Evolutionary conservation across 2,329 filamentous ascomycete genomes (phyloP).

Genomic region (Tolypocladium pustulatum): DNA sequence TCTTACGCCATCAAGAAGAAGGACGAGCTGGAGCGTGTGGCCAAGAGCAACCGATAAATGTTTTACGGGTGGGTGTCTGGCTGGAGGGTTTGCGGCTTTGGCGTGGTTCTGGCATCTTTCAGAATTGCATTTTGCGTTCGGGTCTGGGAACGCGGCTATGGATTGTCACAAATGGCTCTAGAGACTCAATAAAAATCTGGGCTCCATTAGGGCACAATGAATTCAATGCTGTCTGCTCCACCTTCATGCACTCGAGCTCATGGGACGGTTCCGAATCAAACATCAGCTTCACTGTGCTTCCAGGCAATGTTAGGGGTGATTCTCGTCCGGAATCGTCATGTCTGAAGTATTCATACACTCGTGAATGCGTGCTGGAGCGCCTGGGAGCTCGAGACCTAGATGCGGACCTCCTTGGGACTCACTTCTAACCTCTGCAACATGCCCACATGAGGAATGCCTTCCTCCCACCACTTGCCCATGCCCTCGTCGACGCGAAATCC

Average conservation of each 20-base stretch:
- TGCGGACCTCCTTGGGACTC: constrained; percentile 12
- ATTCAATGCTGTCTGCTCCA: constrained; percentile 6
- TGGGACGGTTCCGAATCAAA: background rate
- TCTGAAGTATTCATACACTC: background rate
- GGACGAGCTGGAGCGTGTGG: constrained; percentile 99
- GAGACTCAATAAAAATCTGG: constrained; percentile 32
- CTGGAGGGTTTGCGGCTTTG: constrained; percentile 28
- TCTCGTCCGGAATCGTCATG: background rate
- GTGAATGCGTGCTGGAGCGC: background rate
- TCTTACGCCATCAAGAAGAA: constrained; percentile 99
- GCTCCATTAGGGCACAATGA: constrained; percentile 28
- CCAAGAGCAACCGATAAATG: constrained; percentile 99
- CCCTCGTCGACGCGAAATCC: constrained; percentile 65
- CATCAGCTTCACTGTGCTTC: background rate
- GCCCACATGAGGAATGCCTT: constrained; percentile 74
- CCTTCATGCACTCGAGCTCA: background rate
- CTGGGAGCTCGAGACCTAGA: constrained; percentile 5
- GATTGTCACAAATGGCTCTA: constrained; percentile 31
- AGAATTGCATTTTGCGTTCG: constrained; percentile 37
- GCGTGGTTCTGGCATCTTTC: constrained; percentile 35
- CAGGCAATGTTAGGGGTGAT: background rate
- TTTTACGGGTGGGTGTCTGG: constrained; percentile 19
- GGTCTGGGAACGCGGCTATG: constrained; percentile 34
- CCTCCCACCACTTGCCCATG: constrained; percentile 72
- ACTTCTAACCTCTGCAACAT: constrained; percentile 55